Percentiles rank a stretch among this genome's conserved stretches.
These are phyloP conservation scores for Theobroma grandiflorum DNA, from an alignment of 441 rosid species.

Conservation along the genomic window DNA sequence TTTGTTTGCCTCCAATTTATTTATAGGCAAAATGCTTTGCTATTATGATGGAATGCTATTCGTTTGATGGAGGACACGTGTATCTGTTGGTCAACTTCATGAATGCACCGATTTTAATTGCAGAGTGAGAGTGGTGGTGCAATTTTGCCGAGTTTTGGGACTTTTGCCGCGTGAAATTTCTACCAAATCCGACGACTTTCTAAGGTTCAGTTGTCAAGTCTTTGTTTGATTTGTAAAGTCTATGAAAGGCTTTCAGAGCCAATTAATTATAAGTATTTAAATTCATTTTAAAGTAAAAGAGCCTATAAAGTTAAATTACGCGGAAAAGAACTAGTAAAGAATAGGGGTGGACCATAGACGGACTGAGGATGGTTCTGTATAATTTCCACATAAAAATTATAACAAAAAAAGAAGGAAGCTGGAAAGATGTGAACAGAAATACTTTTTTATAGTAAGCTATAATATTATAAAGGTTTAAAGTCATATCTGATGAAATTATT, in stretches of 20 bases:
- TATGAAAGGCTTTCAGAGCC: not conserved
- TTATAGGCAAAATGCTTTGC: constrained; percentile 29
- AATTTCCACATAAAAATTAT: not conserved
- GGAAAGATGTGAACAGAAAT: not conserved
- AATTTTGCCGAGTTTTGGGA: not conserved
- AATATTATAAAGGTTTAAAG: not conserved
- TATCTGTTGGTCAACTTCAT: not conserved
- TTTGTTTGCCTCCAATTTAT: not conserved
- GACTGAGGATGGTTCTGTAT: not conserved
- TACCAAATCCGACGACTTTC: constrained; percentile 6
- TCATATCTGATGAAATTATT: not conserved
- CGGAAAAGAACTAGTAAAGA: not conserved
- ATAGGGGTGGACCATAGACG: not conserved
- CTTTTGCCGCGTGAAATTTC: constrained; percentile 14
- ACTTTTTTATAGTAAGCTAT: not conserved
- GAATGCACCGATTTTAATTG: not conserved
- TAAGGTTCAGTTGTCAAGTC: not conserved
- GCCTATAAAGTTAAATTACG: not conserved
- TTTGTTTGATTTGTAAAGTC: not conserved
- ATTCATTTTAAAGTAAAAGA: not conserved
- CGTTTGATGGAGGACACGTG: not conserved
- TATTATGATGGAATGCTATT: not conserved
- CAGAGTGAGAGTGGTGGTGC: not conserved
- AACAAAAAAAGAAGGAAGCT: not conserved
- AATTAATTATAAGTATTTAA: not conserved